phyloP scores from a whole-genome alignment of 2,329 filamentous ascomycete genomes.

The Plenodomus biglobosus region DNA sequence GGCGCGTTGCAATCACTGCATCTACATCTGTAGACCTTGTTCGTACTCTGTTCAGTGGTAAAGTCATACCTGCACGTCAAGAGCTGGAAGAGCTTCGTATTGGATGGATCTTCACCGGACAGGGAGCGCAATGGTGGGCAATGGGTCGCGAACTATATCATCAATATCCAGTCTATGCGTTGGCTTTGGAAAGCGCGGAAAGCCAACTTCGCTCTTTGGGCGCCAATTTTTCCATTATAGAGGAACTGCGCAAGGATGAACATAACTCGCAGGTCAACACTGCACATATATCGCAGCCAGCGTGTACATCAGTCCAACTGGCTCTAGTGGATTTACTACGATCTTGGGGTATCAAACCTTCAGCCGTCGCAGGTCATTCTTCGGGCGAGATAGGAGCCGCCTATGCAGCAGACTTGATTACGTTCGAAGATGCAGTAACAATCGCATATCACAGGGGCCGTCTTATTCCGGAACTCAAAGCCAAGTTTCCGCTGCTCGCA shows the following conservation, averaged over 20 bases:
- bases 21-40: slow-evolving; percentile 13
- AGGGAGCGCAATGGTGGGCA: slow-evolving; percentile 39
- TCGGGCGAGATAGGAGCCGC: slow-evolving; percentile 28
- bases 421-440: slow-evolving; percentile 6
- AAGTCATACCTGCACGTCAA: slow-evolving; percentile 1
- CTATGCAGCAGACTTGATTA: slow-evolving; percentile 9
- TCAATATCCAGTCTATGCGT: background rate
- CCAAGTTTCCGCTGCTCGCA: slow-evolving; percentile 2
- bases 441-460: slow-evolving; percentile 5
- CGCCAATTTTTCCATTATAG: background rate
- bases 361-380: slow-evolving; percentile 21
- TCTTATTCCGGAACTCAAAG: slow-evolving; percentile 1
- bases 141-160: slow-evolving; percentile 20
- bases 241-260: slow-evolving; percentile 8
- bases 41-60: slow-evolving; percentile 21
- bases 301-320: slow-evolving; percentile 22
- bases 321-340: slow-evolving; percentile 20
- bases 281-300: slow-evolving; percentile 9
- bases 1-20: slow-evolving; percentile 20
- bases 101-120: slow-evolving; percentile 37
- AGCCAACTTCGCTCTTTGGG: background rate
- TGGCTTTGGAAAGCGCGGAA: slow-evolving; percentile 3
- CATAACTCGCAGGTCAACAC: slow-evolving; percentile 1
- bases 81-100: slow-evolving; percentile 11
- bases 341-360: slow-evolving; percentile 9